Base-by-base conservation (phyloP, 805 yeast species). In the Vanderwaltozyma polyspora region DNA sequence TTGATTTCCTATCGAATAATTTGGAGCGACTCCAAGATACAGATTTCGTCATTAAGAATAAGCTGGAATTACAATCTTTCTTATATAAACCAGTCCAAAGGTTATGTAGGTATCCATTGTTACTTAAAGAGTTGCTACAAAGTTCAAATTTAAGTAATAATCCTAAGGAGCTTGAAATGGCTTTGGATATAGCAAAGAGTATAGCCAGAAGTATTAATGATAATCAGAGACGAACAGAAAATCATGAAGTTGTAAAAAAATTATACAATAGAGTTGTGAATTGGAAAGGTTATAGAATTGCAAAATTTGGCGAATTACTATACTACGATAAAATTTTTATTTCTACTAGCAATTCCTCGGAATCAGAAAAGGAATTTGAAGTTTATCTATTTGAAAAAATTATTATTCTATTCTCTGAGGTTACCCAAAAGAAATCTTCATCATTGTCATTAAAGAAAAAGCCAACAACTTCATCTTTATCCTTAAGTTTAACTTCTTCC, bases 11-110 rank as follows among this genome's bases (percentile, higher is more conserved):
- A 25, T 65, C 67, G 29, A 50, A 59, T 10, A 55, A 55, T 18
- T 43, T 57, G 33, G 52, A 56, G 19, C 53, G 59, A 21, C 70
- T 68, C 43, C 85, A 82, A 44, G 69, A 74, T 5, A 52, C 66
- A 5, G 73, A 72, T 45, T 67, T 85, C 34, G 60, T 86, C 26
- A 74, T 87, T 39, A 89, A 78, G 43, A 89, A 91, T 19, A 80
- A 84, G 28, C 77, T 86, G 52, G 98, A 89, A 57, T 66, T 91
- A 35, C 97, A 83, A 53, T 77, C 89, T 33, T 83, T 83, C 57
- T 67, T 91, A 28, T 74, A 91, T 46, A 91, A 89, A 56, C 99
- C 99, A 0, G 84, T 91, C 25, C 99, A 91, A 63, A 72, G 99
- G 43, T 68, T 91, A n/a, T 84, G 95, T 67, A 84, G 87, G 55